Evolutionary conservation across 2,329 filamentous ascomycete genomes (phyloP).

Genomic region (Nectriaceae sp.): DNA sequence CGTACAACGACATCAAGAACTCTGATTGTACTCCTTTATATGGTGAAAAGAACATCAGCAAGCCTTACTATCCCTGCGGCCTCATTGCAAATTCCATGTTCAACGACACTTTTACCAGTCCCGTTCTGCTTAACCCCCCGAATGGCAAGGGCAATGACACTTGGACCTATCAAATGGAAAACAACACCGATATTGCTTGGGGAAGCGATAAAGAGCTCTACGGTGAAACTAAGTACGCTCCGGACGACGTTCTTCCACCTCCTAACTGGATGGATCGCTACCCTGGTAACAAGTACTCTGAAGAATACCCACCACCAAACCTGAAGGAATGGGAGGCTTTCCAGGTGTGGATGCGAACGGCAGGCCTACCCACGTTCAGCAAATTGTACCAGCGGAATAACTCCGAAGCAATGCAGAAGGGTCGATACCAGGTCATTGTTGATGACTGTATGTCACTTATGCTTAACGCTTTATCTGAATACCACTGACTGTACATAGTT

Average conservation of each 20-base stretch:
- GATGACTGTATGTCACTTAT: conserved; percentile 67
- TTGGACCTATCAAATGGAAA: conserved; percentile 72
- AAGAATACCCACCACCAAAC: conserved; percentile 66
- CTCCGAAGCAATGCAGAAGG: conserved; percentile 62
- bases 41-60: conserved; percentile 50
- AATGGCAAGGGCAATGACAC: conserved; percentile 30
- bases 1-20: conserved; percentile 59
- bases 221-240: conserved; percentile 65
- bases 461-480: background rate
- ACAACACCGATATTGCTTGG: conserved; percentile 81
- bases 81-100: conserved; percentile 96
- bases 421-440: conserved; percentile 77
- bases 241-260: conserved; percentile 71
- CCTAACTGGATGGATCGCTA: conserved; percentile 81
- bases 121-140: conserved; percentile 58
- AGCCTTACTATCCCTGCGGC: conserved; percentile 90
- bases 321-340: conserved; percentile 79
- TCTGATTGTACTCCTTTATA: conserved; percentile 78
- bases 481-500: conserved; percentile 50
- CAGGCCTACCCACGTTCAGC: conserved; percentile 90
- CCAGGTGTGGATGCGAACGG: conserved; percentile 99
- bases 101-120: conserved; percentile 83
- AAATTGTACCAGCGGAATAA: conserved; percentile 90
- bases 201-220: conserved; percentile 79
- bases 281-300: conserved; percentile 68